phyloP scores from a whole-genome alignment of 1,284 basidiomycete genomes.

The Ustilago shanxiensis region DNA sequence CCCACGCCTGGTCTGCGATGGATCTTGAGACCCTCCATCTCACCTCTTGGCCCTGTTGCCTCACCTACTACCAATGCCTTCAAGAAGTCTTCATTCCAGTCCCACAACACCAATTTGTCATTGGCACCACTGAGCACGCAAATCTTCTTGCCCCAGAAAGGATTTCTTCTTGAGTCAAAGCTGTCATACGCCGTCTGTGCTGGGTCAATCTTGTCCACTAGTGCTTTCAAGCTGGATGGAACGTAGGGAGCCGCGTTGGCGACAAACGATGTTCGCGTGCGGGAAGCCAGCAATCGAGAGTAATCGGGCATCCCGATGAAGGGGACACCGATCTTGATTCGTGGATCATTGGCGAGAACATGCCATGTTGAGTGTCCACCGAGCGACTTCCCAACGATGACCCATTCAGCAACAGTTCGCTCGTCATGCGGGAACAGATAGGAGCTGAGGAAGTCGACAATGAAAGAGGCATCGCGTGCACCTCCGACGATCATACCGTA shows the following conservation, averaged over 20 bases:
- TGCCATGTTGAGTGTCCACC: slow-evolving; percentile 85
- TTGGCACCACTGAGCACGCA: slow-evolving; percentile 61
- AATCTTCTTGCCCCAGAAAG: slow-evolving; percentile 67
- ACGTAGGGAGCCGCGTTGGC: slow-evolving; percentile 62
- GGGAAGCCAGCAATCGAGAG: slow-evolving; percentile 53
- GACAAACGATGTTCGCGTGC: slow-evolving; percentile 59
- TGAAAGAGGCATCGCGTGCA: slow-evolving; percentile 80
- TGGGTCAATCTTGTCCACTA: slow-evolving; percentile 61
- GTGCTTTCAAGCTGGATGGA: slow-evolving; percentile 53
- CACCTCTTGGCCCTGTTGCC: slow-evolving; percentile 28
- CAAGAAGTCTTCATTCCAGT: slow-evolving; percentile 64
- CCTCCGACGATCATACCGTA: slow-evolving; percentile 75
- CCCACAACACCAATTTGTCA: slow-evolving; percentile 64
- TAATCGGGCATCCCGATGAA: slow-evolving; percentile 83
- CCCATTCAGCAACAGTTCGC: slow-evolving; percentile 78
- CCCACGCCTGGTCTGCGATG: slow-evolving; percentile 49
- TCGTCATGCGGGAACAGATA: slow-evolving; percentile 83
- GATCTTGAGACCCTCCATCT: slow-evolving; percentile 54
- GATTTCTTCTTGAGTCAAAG: slow-evolving; percentile 40
- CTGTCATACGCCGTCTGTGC: slow-evolving; percentile 52
- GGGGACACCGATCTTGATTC: slow-evolving; percentile 80
- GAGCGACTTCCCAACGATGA: slow-evolving; percentile 78
- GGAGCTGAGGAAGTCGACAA: slow-evolving; percentile 83
- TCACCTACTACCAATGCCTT: slow-evolving; percentile 56
- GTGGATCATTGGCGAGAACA: slow-evolving; percentile 75